Evolutionary conservation across 331 rosid species (phyloP).

Genomic region (Erythrophleum ivorense): DNA sequence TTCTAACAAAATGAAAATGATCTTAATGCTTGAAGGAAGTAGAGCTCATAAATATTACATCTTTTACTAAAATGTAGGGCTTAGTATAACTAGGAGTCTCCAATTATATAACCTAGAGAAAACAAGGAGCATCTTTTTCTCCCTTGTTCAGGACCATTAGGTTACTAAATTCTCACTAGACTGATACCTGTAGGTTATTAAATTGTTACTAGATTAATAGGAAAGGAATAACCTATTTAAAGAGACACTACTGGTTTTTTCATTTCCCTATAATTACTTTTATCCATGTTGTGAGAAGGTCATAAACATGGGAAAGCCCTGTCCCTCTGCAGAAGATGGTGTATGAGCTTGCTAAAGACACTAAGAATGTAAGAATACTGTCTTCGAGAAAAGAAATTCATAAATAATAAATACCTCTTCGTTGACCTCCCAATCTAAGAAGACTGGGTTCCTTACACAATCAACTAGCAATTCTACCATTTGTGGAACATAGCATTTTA

Average conservation of each 20-base stretch:
- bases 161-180: neutral
- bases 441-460: conserved; percentile 68
- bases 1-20: neutral
- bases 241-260: neutral
- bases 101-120: conserved; percentile 8
- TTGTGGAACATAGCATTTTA: conserved; percentile 68
- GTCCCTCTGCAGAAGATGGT: neutral
- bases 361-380: neutral
- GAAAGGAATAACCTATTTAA: conserved; percentile 22
- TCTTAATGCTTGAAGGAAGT: conserved; percentile 25
- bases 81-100: conserved; percentile 4
- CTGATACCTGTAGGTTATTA: neutral
- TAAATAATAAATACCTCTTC: conserved; percentile 57
- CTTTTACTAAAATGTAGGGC: conserved; percentile 6
- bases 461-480: conserved; percentile 79
- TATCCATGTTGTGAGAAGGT: neutral
- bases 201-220: neutral
- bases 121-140: conserved; percentile 21
- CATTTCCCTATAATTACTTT: neutral
- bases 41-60: neutral
- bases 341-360: neutral
- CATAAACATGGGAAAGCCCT: neutral
- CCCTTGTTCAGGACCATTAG: neutral
- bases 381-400: neutral
- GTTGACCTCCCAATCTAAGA: conserved; percentile 76